These are phyloP conservation scores for Cynara cardunculus DNA, from an alignment of 129 eudicot genomes.

Conservation along the genomic window DNA sequence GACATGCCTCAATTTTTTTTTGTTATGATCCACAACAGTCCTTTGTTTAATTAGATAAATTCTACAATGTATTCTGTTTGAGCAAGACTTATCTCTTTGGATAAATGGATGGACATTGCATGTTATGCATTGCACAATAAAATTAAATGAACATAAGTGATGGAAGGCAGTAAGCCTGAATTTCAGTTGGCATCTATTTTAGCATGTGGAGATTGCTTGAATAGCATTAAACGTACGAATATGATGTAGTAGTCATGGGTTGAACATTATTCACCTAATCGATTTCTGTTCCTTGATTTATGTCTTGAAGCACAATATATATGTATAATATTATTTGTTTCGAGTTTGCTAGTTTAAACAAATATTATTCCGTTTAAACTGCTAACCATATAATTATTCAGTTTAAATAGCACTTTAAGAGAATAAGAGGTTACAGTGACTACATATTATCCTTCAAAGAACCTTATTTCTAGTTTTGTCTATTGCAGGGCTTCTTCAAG, in stretches of 20 bases:
- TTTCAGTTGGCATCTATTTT: not conserved
- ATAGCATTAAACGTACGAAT: not conserved
- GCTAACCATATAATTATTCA: not conserved
- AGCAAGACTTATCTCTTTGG: not conserved
- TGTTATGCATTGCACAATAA: not conserved
- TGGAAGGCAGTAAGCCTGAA: not conserved
- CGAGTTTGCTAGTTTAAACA: not conserved
- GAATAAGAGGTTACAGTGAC: not conserved
- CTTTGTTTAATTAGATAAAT: not conserved
- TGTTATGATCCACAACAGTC: not conserved
- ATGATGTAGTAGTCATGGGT: not conserved
- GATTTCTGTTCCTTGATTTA: not conserved
- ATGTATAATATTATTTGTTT: too few relatives aligned
- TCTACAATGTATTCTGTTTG: not conserved
- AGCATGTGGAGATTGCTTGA: not conserved
- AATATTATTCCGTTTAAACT: not conserved
- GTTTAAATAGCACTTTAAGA: not conserved
- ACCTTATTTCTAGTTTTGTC: constrained; percentile 6
- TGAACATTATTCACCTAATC: not conserved
- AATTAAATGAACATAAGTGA: not conserved
- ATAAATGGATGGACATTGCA: not conserved
- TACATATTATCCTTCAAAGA: constrained; percentile 1
- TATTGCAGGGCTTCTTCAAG: constrained; percentile 79
- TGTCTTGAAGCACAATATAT: not conserved
- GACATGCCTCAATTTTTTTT: not conserved